phyloP scores from a whole-genome alignment of 306 rosid species.

The Urtica urens region DNA sequence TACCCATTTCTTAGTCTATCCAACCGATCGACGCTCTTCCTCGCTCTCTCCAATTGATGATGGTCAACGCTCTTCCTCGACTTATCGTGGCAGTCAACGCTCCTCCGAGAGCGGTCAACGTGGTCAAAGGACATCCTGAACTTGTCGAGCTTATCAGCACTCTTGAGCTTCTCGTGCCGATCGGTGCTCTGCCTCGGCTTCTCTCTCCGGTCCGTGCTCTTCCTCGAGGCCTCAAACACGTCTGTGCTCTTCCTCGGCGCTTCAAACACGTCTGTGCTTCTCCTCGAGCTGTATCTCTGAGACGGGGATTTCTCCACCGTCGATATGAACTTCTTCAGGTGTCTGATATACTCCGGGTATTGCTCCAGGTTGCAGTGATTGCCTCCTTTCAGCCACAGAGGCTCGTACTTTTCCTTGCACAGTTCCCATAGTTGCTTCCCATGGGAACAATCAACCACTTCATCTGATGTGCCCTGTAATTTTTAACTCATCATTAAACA shows the following conservation, averaged over 20 bases:
- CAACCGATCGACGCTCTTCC: conserved; percentile 79
- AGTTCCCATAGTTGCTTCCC: conserved; percentile 95
- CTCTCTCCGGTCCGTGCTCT: conserved; percentile 83
- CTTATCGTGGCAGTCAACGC: conserved; percentile 84
- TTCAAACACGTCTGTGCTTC: conserved; percentile 75
- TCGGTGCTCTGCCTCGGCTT: conserved; percentile 83
- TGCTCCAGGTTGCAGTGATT: conserved; percentile 86
- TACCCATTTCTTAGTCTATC: conserved; percentile 75
- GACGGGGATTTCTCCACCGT: conserved; percentile 77
- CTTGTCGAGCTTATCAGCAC: conserved; percentile 64
- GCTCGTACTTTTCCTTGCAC: conserved; percentile 88
- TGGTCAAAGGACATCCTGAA: conserved; percentile 56
- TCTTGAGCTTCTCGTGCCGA: conserved; percentile 63
- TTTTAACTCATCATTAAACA: neutral
- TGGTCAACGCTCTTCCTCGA: conserved; percentile 69
- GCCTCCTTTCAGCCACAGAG: conserved; percentile 89
- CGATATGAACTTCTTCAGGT: conserved; percentile 72
- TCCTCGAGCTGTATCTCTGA: conserved; percentile 55
- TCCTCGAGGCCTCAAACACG: conserved; percentile 56
- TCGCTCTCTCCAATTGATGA: conserved; percentile 66
- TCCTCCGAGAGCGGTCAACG: conserved; percentile 71
- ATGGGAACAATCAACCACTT: conserved; percentile 88
- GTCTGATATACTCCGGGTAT: conserved; percentile 75
- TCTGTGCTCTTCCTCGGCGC: conserved; percentile 84
- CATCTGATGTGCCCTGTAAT: conserved; percentile 74